A percentile compares a stretch with the other conserved stretches of the same genome.
Evolutionary conservation across 805 yeast genomes (phyloP).

Genomic region (Torulaspora indica): DNA sequence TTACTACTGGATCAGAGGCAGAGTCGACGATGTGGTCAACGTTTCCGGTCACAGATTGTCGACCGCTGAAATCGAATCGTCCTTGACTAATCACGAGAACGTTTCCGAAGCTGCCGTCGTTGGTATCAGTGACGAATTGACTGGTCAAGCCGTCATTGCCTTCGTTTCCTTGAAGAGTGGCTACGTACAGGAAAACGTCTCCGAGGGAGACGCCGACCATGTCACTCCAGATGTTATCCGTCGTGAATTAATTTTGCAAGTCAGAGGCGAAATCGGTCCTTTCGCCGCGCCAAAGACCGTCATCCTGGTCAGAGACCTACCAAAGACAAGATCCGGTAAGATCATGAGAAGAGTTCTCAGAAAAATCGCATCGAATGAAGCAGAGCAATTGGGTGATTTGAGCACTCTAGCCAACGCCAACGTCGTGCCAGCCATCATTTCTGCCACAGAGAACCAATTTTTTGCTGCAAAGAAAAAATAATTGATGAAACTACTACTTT

Average conservation of each 20-base stretch:
- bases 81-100: conserved; percentile 67
- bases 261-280: conserved; percentile 54
- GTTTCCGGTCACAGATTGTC: conserved; percentile 97
- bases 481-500: not conserved
- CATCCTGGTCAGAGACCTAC: conserved; percentile 81
- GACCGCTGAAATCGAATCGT: conserved; percentile 97
- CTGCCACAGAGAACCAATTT: conserved; percentile 50
- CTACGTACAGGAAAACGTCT: conserved; percentile 31
- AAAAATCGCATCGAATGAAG: conserved; percentile 88
- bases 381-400: conserved; percentile 86
- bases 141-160: conserved; percentile 97
- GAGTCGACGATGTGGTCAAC: conserved; percentile 97
- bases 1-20: conserved; percentile 95
- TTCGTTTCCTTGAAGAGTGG: conserved; percentile 74
- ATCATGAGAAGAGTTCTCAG: conserved; percentile 97
- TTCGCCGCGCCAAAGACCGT: conserved; percentile 94
- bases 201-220: conserved; percentile 31
- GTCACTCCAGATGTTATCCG: conserved; percentile 43
- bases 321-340: conserved; percentile 98
- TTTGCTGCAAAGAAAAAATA: conserved; percentile 26
- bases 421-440: conserved; percentile 71
- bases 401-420: conserved; percentile 85
- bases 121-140: conserved; percentile 88
- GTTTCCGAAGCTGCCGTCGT: conserved; percentile 97
- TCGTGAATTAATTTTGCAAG: conserved; percentile 68